Base-by-base conservation (phyloP, 768 basidiomycete species). In the Termitomyces sp. region DNA sequence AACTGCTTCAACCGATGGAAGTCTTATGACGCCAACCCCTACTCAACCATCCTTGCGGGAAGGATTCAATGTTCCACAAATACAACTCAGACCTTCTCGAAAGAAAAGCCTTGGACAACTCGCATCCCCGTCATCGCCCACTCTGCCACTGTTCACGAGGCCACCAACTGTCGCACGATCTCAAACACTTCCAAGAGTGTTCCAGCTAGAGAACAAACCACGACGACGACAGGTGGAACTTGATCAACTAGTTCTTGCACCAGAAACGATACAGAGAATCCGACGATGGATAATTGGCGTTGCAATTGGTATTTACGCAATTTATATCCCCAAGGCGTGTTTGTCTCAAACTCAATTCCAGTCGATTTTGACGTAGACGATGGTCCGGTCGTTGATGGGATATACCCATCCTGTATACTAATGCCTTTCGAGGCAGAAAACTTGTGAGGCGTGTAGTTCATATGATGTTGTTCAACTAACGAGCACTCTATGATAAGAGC, bases 291-390 rank as follows among this genome's bases (percentile, higher is more conserved):
- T 85, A 2, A 68, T 88, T 56, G 77, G 85, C 16, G 77, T 92
- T 49, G 83, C 79, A 46, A 75, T 90, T 54, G 90, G 88, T 80
- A 67, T 62, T 77, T 70, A 32, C 33, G 48, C 58, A 12, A 44
- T 32, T 61, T 24, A 22, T 24, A 49, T 4, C 12, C 14, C 22
- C n/a, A 32, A 22, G 24, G 10, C 26, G 32, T 26, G 32, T 57
- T 30, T 50, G 26, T 46, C 61, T 58, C 32, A 58, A 14, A 36
- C 52, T 44, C 16, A 6, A 28, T 58, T 33, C 3, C 49, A 91
- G 89, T 93, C 38, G 86, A 94, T 63, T 97, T 97, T 66, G 94
- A 97, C 72, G 70, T 94, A 47, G 94, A 96, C 62, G 74, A 87
- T 49, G 94, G 94, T 3, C 94, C 94, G 9, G 83, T 88, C 6